Percentiles rank a stretch among this genome's conserved stretches.
Evolutionary conservation across 352 stramenopile genomes (phyloP).

Genomic region (Pythium dissimile): DNA sequence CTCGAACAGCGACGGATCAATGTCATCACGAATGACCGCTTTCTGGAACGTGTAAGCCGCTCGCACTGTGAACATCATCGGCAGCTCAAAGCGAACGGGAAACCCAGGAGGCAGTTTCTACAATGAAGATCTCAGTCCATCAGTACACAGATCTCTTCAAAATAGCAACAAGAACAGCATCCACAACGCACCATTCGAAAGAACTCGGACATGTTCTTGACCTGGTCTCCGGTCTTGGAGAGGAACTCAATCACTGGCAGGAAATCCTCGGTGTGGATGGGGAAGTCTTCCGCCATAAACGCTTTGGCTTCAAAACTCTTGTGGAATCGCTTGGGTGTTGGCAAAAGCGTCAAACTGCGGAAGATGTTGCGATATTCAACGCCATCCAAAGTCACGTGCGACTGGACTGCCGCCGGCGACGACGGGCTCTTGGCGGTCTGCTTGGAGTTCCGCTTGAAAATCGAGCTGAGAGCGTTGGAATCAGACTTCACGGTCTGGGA

Average conservation of each 20-base stretch:
- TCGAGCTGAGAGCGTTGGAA: constrained; percentile 30
- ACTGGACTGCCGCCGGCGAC: background rate
- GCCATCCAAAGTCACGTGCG: constrained; percentile 5
- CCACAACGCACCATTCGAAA: constrained; percentile 64
- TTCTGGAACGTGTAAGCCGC: constrained; percentile 83
- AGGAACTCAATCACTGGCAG: constrained; percentile 76
- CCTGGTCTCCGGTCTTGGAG: constrained; percentile 67
- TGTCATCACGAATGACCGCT: constrained; percentile 43
- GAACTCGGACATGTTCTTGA: constrained; percentile 81
- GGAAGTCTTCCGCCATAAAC: constrained; percentile 72
- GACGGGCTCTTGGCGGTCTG: background rate
- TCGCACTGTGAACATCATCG: constrained; percentile 79
- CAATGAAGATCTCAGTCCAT: too few relatives aligned
- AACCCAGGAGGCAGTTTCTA: constrained; percentile 81
- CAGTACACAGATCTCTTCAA: constrained; percentile 5
- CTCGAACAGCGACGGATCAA: constrained; percentile 52
- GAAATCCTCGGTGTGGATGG: constrained; percentile 69
- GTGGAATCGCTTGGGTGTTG: constrained; percentile 29
- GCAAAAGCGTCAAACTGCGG: constrained; percentile 61
- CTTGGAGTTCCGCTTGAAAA: constrained; percentile 45
- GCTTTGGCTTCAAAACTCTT: constrained; percentile 83
- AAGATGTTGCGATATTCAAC: constrained; percentile 45
- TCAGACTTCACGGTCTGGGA: constrained; percentile 15
- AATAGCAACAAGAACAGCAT: background rate
- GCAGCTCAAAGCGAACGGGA: constrained; percentile 77